Conservation (phyloP, 2,329 filamentous ascomycete genomes). For the Aspergillus sp. region DNA sequence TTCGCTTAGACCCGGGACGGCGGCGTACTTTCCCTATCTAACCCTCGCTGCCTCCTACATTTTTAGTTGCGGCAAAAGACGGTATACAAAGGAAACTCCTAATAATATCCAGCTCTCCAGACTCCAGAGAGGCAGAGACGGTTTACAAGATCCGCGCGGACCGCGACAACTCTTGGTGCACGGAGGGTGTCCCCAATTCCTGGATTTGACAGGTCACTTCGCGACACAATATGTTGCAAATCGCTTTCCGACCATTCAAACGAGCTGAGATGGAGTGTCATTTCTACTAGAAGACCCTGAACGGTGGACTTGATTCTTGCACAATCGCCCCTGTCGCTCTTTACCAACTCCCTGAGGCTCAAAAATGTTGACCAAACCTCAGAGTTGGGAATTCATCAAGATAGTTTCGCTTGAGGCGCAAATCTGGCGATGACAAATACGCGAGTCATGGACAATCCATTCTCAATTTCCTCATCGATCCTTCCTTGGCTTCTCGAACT, state of each 20-base stretch:
- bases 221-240: background rate
- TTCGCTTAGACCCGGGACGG: background rate
- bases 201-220: conserved; percentile 8
- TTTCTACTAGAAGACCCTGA: background rate
- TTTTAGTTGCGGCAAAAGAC: background rate
- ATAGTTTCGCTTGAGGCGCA: background rate
- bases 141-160: conserved; percentile 6
- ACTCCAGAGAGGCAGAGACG: background rate
- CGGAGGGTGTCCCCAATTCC: background rate
- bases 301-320: background rate
- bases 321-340: background rate
- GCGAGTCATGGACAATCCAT: conserved; percentile 1
- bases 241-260: background rate
- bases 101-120: background rate
- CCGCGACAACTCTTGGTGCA: conserved; percentile 3
- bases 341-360: background rate
- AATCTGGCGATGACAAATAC: conserved; percentile 4
- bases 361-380: background rate
- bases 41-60: background rate
- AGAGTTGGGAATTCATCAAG: background rate
- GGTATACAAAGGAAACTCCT: background rate
- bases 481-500: background rate
- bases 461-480: background rate
- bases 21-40: background rate
- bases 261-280: background rate